phyloP scores from a whole-genome alignment of 164 flowering plant genomes.

The Annona squamosa region DNA sequence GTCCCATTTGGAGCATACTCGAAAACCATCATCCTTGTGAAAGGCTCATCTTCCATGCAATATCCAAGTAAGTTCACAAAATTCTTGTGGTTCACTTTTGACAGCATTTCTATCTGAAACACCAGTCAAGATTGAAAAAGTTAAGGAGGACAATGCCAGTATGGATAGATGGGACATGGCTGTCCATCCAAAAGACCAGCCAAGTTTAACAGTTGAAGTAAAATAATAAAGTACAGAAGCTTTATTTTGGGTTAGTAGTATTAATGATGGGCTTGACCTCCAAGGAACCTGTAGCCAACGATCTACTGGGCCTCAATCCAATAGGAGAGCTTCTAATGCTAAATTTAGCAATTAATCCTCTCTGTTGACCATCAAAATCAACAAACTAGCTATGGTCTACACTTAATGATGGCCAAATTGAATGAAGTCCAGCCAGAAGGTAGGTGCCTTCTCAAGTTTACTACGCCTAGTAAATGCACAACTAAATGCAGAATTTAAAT shows the following conservation, averaged over 20 bases:
- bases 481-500: not conserved
- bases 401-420: not conserved
- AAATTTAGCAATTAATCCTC: not conserved
- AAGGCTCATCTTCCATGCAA: constrained; percentile 61
- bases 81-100: constrained; percentile 67
- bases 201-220: no score
- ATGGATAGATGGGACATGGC: no score
- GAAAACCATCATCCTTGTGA: constrained; percentile 73
- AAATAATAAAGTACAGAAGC: no score
- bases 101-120: constrained; percentile 51
- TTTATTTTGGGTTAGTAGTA: no score
- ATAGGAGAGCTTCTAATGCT: not conserved
- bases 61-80: constrained; percentile 64
- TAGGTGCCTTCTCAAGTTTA: not conserved
- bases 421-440: not conserved
- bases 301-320: not conserved
- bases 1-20: constrained; percentile 83
- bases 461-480: not conserved
- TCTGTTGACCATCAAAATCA: not conserved
- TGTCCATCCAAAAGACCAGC: no score
- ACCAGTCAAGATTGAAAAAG: constrained; percentile 1
- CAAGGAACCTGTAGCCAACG: not conserved
- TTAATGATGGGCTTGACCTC: not conserved
- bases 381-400: not conserved
- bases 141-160: not conserved